Evolutionary conservation across 495 filamentous ascomycete genomes (phyloP).

Genomic region (Trichocladium uniseriatum): DNA sequence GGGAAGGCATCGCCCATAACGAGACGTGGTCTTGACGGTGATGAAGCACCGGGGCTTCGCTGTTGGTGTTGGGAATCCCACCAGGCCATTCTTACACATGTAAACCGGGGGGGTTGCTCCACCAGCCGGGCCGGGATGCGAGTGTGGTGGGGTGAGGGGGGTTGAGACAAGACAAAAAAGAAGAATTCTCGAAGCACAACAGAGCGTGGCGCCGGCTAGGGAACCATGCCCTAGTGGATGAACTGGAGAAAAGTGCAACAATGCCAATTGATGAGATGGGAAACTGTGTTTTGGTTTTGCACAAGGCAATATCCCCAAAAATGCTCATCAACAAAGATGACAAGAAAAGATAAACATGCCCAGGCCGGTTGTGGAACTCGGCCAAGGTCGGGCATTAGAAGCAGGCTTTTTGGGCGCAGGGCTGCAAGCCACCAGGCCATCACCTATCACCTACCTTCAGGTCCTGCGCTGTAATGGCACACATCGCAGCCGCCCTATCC

Average conservation of each 20-base stretch:
- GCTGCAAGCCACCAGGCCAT: too few species aligned
- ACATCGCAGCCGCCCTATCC: neutral
- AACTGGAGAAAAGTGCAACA: neutral
- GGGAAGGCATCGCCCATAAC: conserved; percentile 20
- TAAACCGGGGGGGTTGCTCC: conserved; percentile 1
- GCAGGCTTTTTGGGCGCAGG: neutral
- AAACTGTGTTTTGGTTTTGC: neutral
- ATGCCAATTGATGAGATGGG: neutral
- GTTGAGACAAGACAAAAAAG: conserved; percentile 3
- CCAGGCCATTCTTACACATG: conserved; percentile 20
- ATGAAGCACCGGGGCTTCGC: conserved; percentile 8
- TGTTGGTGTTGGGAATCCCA: conserved; percentile 20
- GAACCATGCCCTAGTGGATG: neutral
- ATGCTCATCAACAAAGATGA: neutral
- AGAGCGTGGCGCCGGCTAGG: neutral
- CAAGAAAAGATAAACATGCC: neutral
- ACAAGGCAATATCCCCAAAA: neutral
- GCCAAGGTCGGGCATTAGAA: neutral
- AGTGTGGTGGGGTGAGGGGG: conserved; percentile 3
- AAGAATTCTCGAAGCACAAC: neutral
- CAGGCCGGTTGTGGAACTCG: neutral
- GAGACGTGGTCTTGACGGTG: conserved; percentile 9
- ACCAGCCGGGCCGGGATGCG: neutral
- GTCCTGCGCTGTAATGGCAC: neutral
- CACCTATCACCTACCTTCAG: too few species aligned